Percentiles rank a stretch among this genome's conserved stretches.
Evolutionary conservation across 306 rosid species (phyloP).

Genomic region (Cucurbita pepo): DNA sequence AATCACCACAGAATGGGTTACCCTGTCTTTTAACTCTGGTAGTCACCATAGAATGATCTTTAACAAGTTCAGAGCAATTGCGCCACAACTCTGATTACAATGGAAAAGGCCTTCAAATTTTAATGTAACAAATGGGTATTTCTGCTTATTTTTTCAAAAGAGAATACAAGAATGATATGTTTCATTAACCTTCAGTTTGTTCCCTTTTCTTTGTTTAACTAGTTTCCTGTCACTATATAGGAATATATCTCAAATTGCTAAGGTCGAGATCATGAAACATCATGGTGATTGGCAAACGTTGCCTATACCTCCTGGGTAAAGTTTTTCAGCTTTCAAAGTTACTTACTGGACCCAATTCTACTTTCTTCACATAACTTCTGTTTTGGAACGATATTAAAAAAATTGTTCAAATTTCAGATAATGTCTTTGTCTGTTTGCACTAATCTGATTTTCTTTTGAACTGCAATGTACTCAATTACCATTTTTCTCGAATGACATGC

Average conservation of each 20-base stretch:
- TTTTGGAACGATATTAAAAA: neutral
- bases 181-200: neutral
- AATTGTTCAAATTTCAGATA: neutral
- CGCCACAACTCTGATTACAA: neutral
- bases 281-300: constrained; percentile 60
- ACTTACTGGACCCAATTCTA: neutral
- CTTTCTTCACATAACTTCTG: neutral
- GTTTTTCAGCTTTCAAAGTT: neutral
- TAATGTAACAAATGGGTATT: neutral
- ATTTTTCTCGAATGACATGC: neutral
- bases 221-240: constrained; percentile 30
- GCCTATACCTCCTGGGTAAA: constrained; percentile 55
- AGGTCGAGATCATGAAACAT: constrained; percentile 46
- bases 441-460: neutral
- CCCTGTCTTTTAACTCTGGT: neutral
- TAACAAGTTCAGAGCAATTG: neutral
- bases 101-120: neutral
- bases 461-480: neutral
- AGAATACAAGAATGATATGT: neutral
- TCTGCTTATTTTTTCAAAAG: neutral
- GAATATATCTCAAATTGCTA: constrained; percentile 66
- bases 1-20: neutral
- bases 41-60: neutral
- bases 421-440: neutral
- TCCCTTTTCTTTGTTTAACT: neutral